These are phyloP conservation scores for Phyllosticta paracitricarpa DNA, from an alignment of 2,329 filamentous ascomycete species.

Conservation along the genomic window DNA sequence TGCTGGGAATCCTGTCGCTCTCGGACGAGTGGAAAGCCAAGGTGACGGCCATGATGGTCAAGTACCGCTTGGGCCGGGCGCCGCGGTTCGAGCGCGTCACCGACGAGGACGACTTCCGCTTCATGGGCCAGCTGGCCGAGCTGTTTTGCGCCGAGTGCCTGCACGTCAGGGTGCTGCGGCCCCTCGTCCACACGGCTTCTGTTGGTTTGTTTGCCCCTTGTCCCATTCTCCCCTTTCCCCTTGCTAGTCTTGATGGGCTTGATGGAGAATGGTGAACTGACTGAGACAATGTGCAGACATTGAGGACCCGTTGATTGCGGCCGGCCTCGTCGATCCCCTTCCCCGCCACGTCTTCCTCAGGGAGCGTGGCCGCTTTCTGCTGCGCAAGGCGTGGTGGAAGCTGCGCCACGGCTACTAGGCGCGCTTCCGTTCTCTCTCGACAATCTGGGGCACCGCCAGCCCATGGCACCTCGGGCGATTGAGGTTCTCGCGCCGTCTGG, in stretches of 20 bases:
- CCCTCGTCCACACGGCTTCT: not conserved
- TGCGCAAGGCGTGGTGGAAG: not conserved
- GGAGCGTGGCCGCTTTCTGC: not conserved
- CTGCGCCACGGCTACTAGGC: not conserved
- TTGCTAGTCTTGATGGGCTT: too few species aligned
- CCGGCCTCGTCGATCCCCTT: not conserved
- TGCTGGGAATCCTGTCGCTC: not conserved
- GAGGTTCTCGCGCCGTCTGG: not conserved
- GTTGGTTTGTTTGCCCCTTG: not conserved
- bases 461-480: not conserved
- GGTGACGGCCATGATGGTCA: not conserved
- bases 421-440: not conserved
- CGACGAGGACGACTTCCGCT: not conserved
- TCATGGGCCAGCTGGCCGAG: not conserved
- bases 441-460: not conserved
- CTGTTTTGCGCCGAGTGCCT: not conserved
- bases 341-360: not conserved
- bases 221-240: not conserved
- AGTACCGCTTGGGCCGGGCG: not conserved
- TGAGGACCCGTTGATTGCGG: not conserved
- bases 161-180: not conserved
- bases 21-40: not conserved
- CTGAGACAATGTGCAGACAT: not conserved
- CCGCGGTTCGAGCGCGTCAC: not conserved
- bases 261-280: not conserved